These are phyloP conservation scores for Podochytrium sp. DNA, from an alignment of 192 early-diverging fungal species.

Conservation along the genomic window DNA sequence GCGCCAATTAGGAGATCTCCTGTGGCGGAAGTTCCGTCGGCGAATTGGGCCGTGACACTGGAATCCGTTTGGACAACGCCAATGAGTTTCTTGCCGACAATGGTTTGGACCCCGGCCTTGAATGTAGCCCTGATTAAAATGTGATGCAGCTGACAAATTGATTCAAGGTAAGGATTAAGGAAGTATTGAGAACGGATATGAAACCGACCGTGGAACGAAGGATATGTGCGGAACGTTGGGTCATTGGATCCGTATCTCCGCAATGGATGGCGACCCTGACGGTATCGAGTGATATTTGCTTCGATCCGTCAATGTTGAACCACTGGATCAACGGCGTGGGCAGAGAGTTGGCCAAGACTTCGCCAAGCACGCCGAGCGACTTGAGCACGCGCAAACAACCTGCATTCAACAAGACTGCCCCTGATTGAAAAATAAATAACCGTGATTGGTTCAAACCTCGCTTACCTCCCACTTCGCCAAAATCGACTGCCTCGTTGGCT, in stretches of 20 bases:
- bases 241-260: neutral
- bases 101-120: slow-evolving; percentile 5
- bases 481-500: no score
- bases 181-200: no score
- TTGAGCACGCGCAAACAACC: slow-evolving; percentile 2
- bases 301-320: neutral
- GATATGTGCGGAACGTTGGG: neutral
- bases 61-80: neutral
- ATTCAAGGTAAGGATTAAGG: no score
- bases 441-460: no score
- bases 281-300: neutral
- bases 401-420: slow-evolving; percentile 13
- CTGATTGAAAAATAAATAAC: no score
- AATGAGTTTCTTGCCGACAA: neutral
- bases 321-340: neutral
- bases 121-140: neutral
- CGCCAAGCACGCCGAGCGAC: slow-evolving; percentile 19
- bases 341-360: neutral
- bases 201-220: slow-evolving; percentile 3
- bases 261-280: neutral
- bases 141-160: neutral
- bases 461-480: no score
- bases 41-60: slow-evolving; percentile 3
- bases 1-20: slow-evolving; percentile 22
- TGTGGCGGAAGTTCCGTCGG: neutral